Evolutionary conservation across 768 basidiomycete species (phyloP), one percentile per base, ranked within the genome.

Genomic region (Amanita rimosa): DNA sequence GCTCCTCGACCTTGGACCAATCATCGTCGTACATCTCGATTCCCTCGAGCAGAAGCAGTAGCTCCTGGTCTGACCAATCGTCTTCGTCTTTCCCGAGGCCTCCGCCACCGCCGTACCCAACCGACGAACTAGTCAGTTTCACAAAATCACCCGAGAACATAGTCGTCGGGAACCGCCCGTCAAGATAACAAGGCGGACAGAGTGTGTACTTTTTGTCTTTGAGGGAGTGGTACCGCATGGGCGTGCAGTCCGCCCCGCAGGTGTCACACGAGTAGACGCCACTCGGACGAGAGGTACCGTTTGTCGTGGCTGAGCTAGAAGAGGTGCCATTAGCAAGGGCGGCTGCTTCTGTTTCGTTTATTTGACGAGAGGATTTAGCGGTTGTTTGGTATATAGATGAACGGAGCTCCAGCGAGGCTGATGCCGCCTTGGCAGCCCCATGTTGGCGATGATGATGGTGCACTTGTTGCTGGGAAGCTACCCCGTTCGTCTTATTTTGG

Each of bases 61-160:
- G 73, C 64, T 99, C 96, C 61, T 93, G 85, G 60, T 96, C 94
- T 1, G 80, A 74, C 96, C 96, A 99, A 52, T 85, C 80, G 48
- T 81, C 82, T 17, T 49, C 48, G 3, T 49, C 48, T 22, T 49
- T 49, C 24, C 72, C 73, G 13, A 52, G 54, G 0, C 64, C 58
- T 10, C 64, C 67, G 26, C 64, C 58, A 9, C 65, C 67, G 24
- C 72, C 61, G 53, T 31, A 31, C 13, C 68, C 54, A 53, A 63
- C 60, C 13, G 62, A 60, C 6, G 66, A 63, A 11, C 64, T 62
- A 4, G 84, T 78, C 54, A 93, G 75, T 60, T 87, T 89, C 55
- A 98, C 88, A 64, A 99, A 99, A 67, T 97, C 95, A 10, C 95
- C 95, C 36, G 86, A 88, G 69, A 91, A 97, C 85, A 98, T 91